These are phyloP conservation scores for Glycyrrhiza uralensis DNA, from an alignment of 306 rosid species.

Conservation along the genomic window DNA sequence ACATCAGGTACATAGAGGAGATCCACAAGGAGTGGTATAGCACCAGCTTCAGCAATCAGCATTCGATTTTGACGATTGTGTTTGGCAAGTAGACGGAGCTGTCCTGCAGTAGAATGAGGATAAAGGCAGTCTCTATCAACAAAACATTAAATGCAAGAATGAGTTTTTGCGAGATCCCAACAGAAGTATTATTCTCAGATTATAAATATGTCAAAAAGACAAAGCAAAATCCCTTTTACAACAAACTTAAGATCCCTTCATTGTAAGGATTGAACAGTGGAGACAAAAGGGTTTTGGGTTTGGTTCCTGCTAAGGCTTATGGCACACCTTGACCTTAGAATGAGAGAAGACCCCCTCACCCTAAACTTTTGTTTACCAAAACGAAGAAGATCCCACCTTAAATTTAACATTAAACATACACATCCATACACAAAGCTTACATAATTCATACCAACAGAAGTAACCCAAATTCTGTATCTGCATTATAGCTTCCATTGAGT, in stretches of 20 bases:
- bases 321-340: not conserved
- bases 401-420: not conserved
- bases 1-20: conserved; percentile 63
- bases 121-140: not conserved
- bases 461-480: not conserved
- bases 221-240: not conserved
- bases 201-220: not conserved
- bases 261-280: not conserved
- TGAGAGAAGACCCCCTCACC: not conserved
- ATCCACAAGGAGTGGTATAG: conserved; percentile 70
- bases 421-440: not conserved
- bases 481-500: too few relatives aligned
- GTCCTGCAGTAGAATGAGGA: conserved; percentile 28
- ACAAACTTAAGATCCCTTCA: conserved; percentile 6
- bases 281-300: not conserved
- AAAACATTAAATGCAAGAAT: not conserved
- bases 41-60: conserved; percentile 84
- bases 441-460: not conserved
- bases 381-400: not conserved
- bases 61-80: conserved; percentile 62
- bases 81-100: conserved; percentile 82
- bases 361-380: not conserved
- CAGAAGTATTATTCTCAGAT: not conserved
- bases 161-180: not conserved
- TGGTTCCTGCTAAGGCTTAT: not conserved